phyloP scores from a whole-genome alignment of 257 asterid species.

The Gentiana macrophylla region DNA sequence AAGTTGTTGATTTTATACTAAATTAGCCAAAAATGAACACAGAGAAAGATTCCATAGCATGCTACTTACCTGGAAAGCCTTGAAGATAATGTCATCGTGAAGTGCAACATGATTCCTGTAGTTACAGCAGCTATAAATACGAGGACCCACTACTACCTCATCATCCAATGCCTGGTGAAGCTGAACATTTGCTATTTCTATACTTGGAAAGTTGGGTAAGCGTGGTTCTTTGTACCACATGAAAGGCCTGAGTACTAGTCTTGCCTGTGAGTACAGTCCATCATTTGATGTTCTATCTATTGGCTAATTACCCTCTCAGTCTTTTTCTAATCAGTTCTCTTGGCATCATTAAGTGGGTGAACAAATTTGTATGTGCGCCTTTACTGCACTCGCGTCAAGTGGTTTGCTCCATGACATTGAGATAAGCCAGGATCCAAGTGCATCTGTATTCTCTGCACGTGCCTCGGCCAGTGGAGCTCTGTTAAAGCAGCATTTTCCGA shows the following conservation, averaged over 20 bases:
- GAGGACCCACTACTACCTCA: slow-evolving; percentile 45
- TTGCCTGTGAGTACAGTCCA: slow-evolving; percentile 48
- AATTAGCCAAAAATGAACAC: too few species aligned
- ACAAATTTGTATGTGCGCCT: slow-evolving; percentile 60
- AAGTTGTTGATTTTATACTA: too few species aligned
- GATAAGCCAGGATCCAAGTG: slow-evolving; percentile 77
- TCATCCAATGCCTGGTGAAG: too few species aligned
- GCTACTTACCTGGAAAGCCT: slow-evolving; percentile 31
- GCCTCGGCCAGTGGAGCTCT: slow-evolving; percentile 27
- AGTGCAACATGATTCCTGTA: slow-evolving; percentile 75
- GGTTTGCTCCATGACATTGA: slow-evolving; percentile 78
- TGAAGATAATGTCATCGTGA: slow-evolving; percentile 36
- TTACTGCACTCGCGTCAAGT: slow-evolving; percentile 60
- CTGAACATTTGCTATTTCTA: too few species aligned
- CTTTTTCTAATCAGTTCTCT: slow-evolving; percentile 13
- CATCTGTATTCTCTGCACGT: slow-evolving; percentile 50
- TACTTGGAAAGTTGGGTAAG: too few species aligned
- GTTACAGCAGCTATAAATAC: slow-evolving; percentile 70
- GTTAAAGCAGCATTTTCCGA: slow-evolving; percentile 42
- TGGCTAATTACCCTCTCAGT: slow-evolving; percentile 13
- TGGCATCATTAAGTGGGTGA: slow-evolving; percentile 17
- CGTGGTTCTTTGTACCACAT: slow-evolving; percentile 26
- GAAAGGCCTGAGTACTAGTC: slow-evolving; percentile 45
- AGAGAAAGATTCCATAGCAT: too few species aligned
- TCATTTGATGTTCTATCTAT: slow-evolving; percentile 6